Evolutionary conservation across 2,329 filamentous ascomycete species (phyloP), one percentile per base, ranked within the genome.

Genomic region (Stachybotrys elegans): DNA sequence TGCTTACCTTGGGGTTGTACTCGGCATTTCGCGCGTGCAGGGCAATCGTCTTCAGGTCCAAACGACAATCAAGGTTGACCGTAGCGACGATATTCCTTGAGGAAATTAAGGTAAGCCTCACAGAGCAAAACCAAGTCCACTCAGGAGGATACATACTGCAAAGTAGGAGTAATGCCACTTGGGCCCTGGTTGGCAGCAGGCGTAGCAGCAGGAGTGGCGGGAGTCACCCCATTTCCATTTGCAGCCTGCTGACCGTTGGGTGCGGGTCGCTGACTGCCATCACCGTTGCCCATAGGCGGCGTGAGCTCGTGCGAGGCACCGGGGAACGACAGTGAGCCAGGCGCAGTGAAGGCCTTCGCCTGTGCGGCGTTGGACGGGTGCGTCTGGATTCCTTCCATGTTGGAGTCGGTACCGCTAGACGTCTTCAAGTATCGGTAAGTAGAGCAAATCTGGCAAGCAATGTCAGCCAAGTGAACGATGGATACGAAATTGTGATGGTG

Each of bases 21-120:
- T 97, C 93, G 52, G 93, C 93, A 68, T 97, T 98, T 71, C 93
- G 85, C 52, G 93, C 93, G 70, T 98, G 93, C 65, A 97, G 79
- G 58, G 93, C 93, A 67, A 98, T 97, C 58, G 93, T 97, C 86
- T 97, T 97, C 57, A 98, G 79, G 67, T 98, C 93, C 72, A 97
- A 75, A 58, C 92, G 91, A 73, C 92, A 96, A 76, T 94, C 89
- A 63, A 97, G 80, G 70, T 97, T 97, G 75, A 97, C 93, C 57
- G 93, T 98, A 56, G 93, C 92, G 70, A 97, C 92, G 73, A 97
- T 95, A 75, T 97, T 96, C 84, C 89, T 94, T 89, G 48, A 62
- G 51, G 53, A 61, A 59, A 51, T 61, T 57, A 56, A 67, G 64
- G 75, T 81, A 71, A 81, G 78, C 71, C 67, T 72, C 72, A 62